Base-by-base conservation (phyloP, 768 basidiomycete genomes). In the Mycena haematopus region DNA sequence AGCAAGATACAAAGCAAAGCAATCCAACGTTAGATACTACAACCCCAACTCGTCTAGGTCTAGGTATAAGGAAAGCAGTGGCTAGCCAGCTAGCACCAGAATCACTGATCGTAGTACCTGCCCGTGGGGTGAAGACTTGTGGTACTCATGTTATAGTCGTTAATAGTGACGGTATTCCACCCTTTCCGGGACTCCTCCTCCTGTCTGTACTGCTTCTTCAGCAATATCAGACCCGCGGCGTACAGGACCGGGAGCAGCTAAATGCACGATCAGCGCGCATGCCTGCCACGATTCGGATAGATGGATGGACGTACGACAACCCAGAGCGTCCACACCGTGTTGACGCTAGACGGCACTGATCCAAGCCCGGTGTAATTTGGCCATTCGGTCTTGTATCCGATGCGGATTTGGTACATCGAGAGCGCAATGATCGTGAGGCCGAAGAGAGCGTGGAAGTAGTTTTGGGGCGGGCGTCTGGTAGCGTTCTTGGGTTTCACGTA, bases 371-470 rank as follows among this genome's bases (percentile, higher is more conserved):
- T 73, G 19, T 72, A 73, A 29, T 58, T 69, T 0, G 78, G 74
- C 86, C 85, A 87, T 69, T 87, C 85, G 8, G 61, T 52, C 42
- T 73, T 70, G 67, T 77, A 84, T 5, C 84, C 84, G 14, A 71
- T 72, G 42, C 78, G 72, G 7, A 82, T 82, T 71, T 85, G 82
- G 58, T 79, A 84, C 44, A 82, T 74, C 24, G 82, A 78, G 7
- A 85, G 71, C 6, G 69, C 80, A 58, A 88, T 79, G 46, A 83
- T 78, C 6, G 75, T 55, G 27, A 87, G 66, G 0, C 86, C 87
- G 1, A 86, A 54, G 17, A 83, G 56, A 10, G 83, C 86, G 68
- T 89, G 87, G 31, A 80, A 25, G 69, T 85, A 87, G 68, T 89
- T 86, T 64, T 81, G 86, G 38, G 77, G 70, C 9, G 82, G 85